Evolutionary conservation across 1,284 basidiomycete genomes (phyloP).

Genomic region (Vanrija sp.): DNA sequence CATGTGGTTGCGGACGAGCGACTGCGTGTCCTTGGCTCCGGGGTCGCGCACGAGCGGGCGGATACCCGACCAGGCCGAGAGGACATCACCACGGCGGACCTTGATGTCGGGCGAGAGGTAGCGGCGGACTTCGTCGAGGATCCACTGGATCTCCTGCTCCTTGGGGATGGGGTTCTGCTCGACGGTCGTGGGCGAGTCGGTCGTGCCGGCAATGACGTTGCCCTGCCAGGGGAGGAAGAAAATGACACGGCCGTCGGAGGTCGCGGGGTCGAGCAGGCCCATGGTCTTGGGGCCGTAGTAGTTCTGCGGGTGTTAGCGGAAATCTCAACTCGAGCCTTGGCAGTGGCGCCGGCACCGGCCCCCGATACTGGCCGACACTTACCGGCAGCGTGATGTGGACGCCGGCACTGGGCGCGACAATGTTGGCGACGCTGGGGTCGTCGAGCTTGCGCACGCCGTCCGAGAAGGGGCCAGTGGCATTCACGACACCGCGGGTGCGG

Average conservation of each 20-base stretch:
- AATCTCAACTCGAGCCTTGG: background rate
- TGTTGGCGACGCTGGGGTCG: conserved; percentile 73
- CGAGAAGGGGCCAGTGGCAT: conserved; percentile 92
- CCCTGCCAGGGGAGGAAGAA: conserved; percentile 99
- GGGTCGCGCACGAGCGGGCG: conserved; percentile 87
- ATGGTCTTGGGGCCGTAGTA: conserved; percentile 95
- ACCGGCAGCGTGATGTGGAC: conserved; percentile 90
- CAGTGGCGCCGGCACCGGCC: background rate
- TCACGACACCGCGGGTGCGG: conserved; percentile 87
- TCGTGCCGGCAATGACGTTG: conserved; percentile 94
- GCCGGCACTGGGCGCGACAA: conserved; percentile 88
- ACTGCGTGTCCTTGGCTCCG: conserved; percentile 72
- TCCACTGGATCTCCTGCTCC: conserved; percentile 96
- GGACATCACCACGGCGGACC: conserved; percentile 92
- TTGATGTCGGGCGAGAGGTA: conserved; percentile 91
- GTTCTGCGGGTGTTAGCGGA: conserved; percentile 49
- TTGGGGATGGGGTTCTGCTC: conserved; percentile 74
- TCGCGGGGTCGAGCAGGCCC: conserved; percentile 92
- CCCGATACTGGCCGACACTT: too few species aligned
- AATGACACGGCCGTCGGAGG: conserved; percentile 93
- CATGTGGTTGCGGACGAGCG: conserved; percentile 90
- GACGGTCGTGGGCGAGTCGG: conserved; percentile 77
- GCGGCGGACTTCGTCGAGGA: conserved; percentile 76
- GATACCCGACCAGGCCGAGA: conserved; percentile 90
- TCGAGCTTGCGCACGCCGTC: conserved; percentile 85